Base-by-base conservation (phyloP, 805 yeast species). In the Brettanomyces sp. region DNA sequence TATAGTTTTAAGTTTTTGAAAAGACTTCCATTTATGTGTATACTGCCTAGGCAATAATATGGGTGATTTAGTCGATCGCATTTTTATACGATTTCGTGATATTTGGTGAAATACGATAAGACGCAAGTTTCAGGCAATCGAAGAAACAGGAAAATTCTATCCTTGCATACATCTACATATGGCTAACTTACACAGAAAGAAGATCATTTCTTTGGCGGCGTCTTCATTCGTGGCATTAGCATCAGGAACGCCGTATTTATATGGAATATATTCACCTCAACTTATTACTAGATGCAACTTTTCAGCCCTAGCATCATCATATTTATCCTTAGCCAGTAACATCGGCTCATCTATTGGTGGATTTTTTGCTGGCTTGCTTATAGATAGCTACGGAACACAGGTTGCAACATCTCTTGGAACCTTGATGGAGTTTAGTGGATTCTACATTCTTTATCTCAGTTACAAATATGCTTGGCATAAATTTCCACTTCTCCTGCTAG, bases 251-350 rank as follows among this genome's bases (percentile, higher is more conserved):
- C 85, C 87, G 0, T 85, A 85, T 54, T 65, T 82, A 12, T 85
- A 79, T 58, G 85, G 90, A 0, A 76, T 79, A n/a, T 85, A 78
- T 57, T 80, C 88, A 1, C 90, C 91, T 2, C 89, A 84, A 57
- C 64, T 85, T 50, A 72, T 82, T 25, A 64, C 68, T 24, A 65
- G 71, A 52, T 76, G 83, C 23, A 72, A 77, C 0, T 67, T 84
- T 25, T 72, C 82, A 0, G 73, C 83, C 0, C 66, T 77, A 0
- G 77, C 77, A 50, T 76, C 88, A 6, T 85, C 89, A 3, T 71
- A 76, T 12, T 67, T 85, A 4, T 78, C 91, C 0, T 64, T 84
- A 35, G 74, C 82, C 0, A 66, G 81, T 23, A 78, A 74, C 38
- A 57, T 82, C 6, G 95, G 95, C 4, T 68, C 82, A 2, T 77